A percentile compares a stretch with the other conserved stretches of the same genome.
phyloP scores from a whole-genome alignment of 495 filamentous ascomycete genomes.

The Xylaria longipes region DNA sequence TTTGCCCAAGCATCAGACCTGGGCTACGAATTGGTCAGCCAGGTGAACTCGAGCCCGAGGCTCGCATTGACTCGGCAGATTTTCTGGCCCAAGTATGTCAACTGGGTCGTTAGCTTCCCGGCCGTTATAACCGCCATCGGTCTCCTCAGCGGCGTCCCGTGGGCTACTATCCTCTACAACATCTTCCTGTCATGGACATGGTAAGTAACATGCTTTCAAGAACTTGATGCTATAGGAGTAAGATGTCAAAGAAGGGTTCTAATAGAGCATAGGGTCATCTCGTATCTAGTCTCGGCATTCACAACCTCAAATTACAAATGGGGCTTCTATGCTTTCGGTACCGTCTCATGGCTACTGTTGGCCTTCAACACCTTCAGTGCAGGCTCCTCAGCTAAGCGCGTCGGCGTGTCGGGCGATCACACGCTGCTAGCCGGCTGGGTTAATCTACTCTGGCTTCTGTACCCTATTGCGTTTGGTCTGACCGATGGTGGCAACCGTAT shows the following conservation, averaged over 20 bases:
- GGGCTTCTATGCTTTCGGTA: slow-evolving; percentile 58
- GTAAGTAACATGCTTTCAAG: slow-evolving; percentile 30
- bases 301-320: slow-evolving; percentile 56
- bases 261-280: slow-evolving; percentile 41
- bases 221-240: background rate
- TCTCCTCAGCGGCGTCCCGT: slow-evolving; percentile 51
- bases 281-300: slow-evolving; percentile 52
- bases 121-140: slow-evolving; percentile 49
- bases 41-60: slow-evolving; percentile 40
- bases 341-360: slow-evolving; percentile 45
- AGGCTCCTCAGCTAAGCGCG: slow-evolving; percentile 43
- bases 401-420: slow-evolving; percentile 48
- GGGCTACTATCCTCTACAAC: slow-evolving; percentile 55
- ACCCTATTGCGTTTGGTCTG: slow-evolving; percentile 56
- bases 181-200: slow-evolving; percentile 53
- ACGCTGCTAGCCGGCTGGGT: slow-evolving; percentile 47
- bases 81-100: slow-evolving; percentile 59
- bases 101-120: slow-evolving; percentile 57
- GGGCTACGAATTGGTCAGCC: slow-evolving; percentile 41
- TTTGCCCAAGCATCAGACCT: slow-evolving; percentile 54
- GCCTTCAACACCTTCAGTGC: slow-evolving; percentile 40
- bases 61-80: slow-evolving; percentile 48
- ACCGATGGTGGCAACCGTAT: slow-evolving; percentile 56
- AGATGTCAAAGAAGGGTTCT: background rate
- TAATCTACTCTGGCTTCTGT: slow-evolving; percentile 57